Base-by-base conservation (phyloP, 495 filamentous ascomycete genomes). In the Tuber aestivum region DNA sequence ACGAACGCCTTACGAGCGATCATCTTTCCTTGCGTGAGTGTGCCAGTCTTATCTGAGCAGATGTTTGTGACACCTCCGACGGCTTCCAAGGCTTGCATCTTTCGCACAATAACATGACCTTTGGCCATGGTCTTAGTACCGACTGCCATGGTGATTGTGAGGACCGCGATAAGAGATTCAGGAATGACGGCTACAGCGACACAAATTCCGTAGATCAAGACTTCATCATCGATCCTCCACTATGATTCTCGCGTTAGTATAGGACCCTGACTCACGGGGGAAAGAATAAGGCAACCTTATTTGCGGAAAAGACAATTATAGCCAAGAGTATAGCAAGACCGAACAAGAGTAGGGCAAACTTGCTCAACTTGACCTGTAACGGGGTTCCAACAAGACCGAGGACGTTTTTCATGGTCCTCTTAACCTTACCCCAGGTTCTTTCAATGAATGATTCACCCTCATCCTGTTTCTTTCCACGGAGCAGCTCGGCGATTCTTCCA, bases 61-160 rank as follows among this genome's bases (percentile, higher is more conserved):
- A 89, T 88, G 75, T 87, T 87, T 41, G 88, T 89, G 41, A 89
- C 87, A 70, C 87, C 88, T 9, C 88, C 88, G 38, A 89, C 84
- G 37, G 88, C 88, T 79, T 93, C 91, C 20, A 92, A 83, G 8
- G 90, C 88, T 32, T 90, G 86, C 61, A 91, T 85, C 76, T 89
- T 89, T 41, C 91, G 86, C 35, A 92, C 90, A 77, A 93, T 89
- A 72, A 92, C 91, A 81, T 92, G 86, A 40, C 89, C 86, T 75
- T 88, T 85, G 10, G 89, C 90, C 91, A 93, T 93, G 68, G 89
- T 88, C 83, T 90, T 91, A 16, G 90, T 91, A 45, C 91, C 91
- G 32, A 91, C 88, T 9, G 91, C 90, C 86, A 93, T 91, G 32
- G 91, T 92, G 77, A 93, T 92, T 1, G 91, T 93, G 77, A 94